Evolutionary conservation across 2,329 filamentous ascomycete genomes (phyloP), one percentile per base, ranked within the genome.

Genomic region (Colletotrichum tropicale): DNA sequence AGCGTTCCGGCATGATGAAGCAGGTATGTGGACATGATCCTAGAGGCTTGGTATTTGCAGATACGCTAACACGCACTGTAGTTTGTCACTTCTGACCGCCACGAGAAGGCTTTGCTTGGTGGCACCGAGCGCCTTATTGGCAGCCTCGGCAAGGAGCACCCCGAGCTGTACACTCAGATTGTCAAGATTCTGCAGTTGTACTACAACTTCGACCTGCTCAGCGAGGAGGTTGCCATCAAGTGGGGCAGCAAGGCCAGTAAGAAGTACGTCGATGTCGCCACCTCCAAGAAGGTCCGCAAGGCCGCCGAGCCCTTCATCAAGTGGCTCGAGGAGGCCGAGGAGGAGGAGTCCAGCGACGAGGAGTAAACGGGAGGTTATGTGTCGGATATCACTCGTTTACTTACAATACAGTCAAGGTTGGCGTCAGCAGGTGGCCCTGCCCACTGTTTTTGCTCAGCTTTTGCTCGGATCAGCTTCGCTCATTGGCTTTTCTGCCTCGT

Each of bases 191-290:
- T 99, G 78, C 92, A 98, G 85, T 91, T 94, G 81, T 94, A 96
- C 87, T 99, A 98, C 87, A 92, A 98, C 86, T 90, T 95, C 81
- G 97, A 99, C 80, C 90, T 99, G 71, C 88, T 98, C 81, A 93
- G 91, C 67, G 97, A 99, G 88, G 96, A 98, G 78, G 92, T 96
- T 18, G 92, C 98, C 83, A 94, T 93, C 86, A 93, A 94, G 80
- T 99, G 97, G 96, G 96, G 96, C 79, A 91, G 91, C 83, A 98
- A 97, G 90, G 96, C 96, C 75, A 98, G 95, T 92, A 98, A 98
- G 93, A 98, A 98, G 89, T 98, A 98, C 84, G 95, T 77, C 55
- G 78, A 78, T 26, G 69, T 81, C 18, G 74, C 79, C 65, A 75
- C 64, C 55, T 80, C 79, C 48, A 77, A 76, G 52, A 79, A 77